Evolutionary conservation across 768 basidiomycete species (phyloP), one percentile per base, ranked within the genome.

Genomic region (Pleurotus djamor): DNA sequence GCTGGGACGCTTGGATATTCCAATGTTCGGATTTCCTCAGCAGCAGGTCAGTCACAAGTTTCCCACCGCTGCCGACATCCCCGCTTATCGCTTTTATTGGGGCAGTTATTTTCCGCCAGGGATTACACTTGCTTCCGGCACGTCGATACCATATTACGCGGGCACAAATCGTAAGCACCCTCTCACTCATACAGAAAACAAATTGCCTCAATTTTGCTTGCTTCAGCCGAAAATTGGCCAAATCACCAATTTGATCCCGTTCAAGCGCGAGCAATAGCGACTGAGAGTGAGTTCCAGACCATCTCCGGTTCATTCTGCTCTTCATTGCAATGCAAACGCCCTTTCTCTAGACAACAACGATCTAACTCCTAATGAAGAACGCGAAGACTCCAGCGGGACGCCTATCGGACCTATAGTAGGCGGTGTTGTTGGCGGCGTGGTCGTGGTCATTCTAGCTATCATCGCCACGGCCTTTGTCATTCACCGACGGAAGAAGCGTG

Each of bases 391-490:
- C n/a, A 52, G 41, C 13, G 21, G 21, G 21, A 44, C 38, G 10
- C 48, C 50, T n/a, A 32, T 54, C 16, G 43, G 52, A 10, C 38
- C 59, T n/a, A 60, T 60, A 14, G 51, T 60, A 6, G 59, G 59
- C 43, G 59, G 51, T 28, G 59, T 60, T n/a, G 45, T 60, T 21
- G 59, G 59, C 16, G 41, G 41, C 4, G 35, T 55, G 21, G 59
- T 28, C 41, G 13, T 60, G n/a, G 32, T 52, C 33, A 43, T 35
- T 28, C 41, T 60, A 44, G 41, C 45, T 16, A 44, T 47, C 43
- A 33, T 45, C 32, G 61, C 43, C 50, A 64, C 61, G 37, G 61
- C 51, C 2, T 63, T 63, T 47, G 61, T 64, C 16, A 61, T 64
- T 16, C 54, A 32, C 38, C 54, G 54, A 13, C 54, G 54, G n/a